Evolutionary conservation across 257 asterid species (phyloP).

Genomic region (Solanum bukasovii): DNA sequence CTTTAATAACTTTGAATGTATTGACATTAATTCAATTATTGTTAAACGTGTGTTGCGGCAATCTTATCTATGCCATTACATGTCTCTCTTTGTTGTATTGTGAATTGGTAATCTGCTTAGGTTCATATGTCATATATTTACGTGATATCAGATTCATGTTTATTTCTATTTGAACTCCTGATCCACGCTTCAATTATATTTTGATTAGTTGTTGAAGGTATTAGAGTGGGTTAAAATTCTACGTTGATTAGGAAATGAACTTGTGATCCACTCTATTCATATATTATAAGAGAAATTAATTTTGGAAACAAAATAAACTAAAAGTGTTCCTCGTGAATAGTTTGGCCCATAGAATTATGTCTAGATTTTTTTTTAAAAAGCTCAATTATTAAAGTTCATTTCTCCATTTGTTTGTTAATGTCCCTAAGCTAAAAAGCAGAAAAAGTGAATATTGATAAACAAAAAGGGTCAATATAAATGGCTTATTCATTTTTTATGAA

Average conservation of each 20-base stretch:
- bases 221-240: too few relatives aligned
- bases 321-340: background rate
- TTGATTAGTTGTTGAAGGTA: background rate
- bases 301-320: background rate
- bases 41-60: background rate
- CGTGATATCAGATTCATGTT: fast-evolving
- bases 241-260: background rate
- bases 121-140: background rate
- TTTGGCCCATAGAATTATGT: background rate
- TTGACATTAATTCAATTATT: background rate
- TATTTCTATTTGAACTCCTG: too few relatives aligned
- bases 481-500: background rate
- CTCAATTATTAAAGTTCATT: background rate
- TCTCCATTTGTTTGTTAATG: background rate
- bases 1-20: too few relatives aligned
- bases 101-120: too few relatives aligned
- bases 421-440: background rate
- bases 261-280: background rate
- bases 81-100: background rate
- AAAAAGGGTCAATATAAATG: background rate
- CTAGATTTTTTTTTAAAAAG: background rate
- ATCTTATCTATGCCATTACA: background rate
- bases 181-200: too few relatives aligned
- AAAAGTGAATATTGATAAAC: background rate
- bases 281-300: background rate